Percentiles rank a stretch among this genome's conserved stretches.
phyloP scores from a whole-genome alignment of 164 flowering plant genomes.

The Liriodendron chinense region DNA sequence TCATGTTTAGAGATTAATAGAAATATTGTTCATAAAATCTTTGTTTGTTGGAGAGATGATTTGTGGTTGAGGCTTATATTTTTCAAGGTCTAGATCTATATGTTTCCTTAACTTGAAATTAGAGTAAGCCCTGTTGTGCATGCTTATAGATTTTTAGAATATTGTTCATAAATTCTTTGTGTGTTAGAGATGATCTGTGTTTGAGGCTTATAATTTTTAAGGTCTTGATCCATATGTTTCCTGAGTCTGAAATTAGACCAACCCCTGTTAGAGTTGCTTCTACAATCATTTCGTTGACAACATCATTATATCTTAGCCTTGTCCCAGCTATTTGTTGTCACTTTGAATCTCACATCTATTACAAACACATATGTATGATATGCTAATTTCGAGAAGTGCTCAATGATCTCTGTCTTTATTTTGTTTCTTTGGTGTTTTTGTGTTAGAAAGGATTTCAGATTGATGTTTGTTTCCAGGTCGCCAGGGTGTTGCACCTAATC shows the following conservation, averaged over 20 bases:
- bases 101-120: not conserved
- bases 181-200: no score
- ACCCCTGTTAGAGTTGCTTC: not conserved
- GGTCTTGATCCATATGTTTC: not conserved
- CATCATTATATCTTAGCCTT: not conserved
- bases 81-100: no score
- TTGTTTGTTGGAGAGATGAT: no score
- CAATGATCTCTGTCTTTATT: not conserved
- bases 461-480: conserved; percentile 54
- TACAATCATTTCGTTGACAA: not conserved
- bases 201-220: no score
- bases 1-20: no score
- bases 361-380: not conserved
- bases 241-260: not conserved
- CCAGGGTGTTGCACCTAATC: conserved; percentile 85
- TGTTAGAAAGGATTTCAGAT: not conserved
- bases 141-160: not conserved
- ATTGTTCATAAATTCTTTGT: no score
- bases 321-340: not conserved
- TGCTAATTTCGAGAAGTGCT: not conserved
- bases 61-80: no score
- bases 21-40: no score
- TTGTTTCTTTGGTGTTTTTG: not conserved
- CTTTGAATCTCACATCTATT: not conserved
- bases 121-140: not conserved